Conservation (phyloP, 2,329 filamentous ascomycete species). For the Cercospora brassicicola region DNA sequence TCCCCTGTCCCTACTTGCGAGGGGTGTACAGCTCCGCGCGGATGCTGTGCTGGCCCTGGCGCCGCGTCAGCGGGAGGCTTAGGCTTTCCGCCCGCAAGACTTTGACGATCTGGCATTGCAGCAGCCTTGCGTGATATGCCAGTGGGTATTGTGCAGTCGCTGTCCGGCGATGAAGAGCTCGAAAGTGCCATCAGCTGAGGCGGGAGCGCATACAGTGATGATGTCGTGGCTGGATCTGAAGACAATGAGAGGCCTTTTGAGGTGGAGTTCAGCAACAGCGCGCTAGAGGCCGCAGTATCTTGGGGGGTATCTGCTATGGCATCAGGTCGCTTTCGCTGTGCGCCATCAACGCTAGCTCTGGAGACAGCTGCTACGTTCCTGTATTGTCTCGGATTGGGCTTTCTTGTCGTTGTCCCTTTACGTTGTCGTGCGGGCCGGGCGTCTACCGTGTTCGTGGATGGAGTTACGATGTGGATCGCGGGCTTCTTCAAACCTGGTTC, state of each 20-base stretch:
- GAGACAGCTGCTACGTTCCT: neutral
- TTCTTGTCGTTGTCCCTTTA: conserved; percentile 15
- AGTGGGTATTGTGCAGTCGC: neutral
- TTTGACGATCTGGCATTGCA: neutral
- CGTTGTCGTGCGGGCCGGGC: neutral
- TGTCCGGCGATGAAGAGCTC: conserved; percentile 9
- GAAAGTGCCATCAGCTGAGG: conserved; percentile 14
- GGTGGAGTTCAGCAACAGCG: neutral
- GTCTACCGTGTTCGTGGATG: neutral
- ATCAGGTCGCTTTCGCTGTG: neutral
- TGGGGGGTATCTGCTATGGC: neutral
- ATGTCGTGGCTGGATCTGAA: neutral
- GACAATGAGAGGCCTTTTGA: neutral
- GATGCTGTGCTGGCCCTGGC: neutral
- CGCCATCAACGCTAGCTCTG: neutral
- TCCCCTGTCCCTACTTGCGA: neutral
- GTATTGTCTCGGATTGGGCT: conserved; percentile 14
- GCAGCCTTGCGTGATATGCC: neutral
- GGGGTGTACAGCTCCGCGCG: neutral
- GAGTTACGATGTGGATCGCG: neutral
- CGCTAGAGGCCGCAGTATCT: neutral
- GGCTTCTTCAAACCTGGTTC: too few relatives aligned
- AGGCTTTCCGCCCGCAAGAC: neutral
- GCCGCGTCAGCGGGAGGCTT: neutral
- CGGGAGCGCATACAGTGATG: conserved; percentile 14